These are phyloP conservation scores for Kodamaea kaohsiungensis DNA, from an alignment of 805 yeast genomes.

Conservation along the genomic window DNA sequence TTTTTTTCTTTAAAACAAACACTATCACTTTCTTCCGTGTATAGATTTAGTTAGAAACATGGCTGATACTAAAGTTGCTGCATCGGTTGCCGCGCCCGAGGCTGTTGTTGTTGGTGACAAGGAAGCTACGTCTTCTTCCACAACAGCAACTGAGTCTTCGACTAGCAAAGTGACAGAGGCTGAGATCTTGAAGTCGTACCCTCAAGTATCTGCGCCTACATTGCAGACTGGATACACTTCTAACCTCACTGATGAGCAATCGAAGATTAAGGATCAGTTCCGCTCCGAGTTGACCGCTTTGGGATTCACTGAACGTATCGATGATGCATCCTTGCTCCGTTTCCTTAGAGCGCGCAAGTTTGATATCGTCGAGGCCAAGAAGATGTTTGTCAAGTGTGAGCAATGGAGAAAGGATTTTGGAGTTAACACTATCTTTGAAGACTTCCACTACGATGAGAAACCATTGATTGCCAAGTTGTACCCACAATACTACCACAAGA, in stretches of 20 bases:
- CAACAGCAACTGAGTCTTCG: neutral
- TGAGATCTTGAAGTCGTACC: slow-evolving; percentile 58
- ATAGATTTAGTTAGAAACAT: neutral
- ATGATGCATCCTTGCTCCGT: slow-evolving; percentile 81
- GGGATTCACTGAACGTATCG: slow-evolving; percentile 78
- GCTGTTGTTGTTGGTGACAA: slow-evolving; percentile 1
- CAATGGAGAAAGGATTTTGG: slow-evolving; percentile 89
- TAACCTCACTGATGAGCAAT: slow-evolving; percentile 68
- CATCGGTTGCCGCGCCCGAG: slow-evolving; percentile 1
- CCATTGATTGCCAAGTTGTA: slow-evolving; percentile 83
- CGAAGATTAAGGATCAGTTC: slow-evolving; percentile 56
- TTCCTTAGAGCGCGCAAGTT: slow-evolving; percentile 95
- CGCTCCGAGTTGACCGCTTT: slow-evolving; percentile 56
- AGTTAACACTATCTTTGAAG: slow-evolving; percentile 79
- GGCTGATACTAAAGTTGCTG: slow-evolving; percentile 3
- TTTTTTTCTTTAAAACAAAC: neutral
- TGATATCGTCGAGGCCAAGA: slow-evolving; percentile 73
- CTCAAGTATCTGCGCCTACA: slow-evolving; percentile 65
- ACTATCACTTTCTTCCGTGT: neutral
- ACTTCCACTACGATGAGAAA: slow-evolving; percentile 92
- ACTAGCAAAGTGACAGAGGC: slow-evolving; percentile 11
- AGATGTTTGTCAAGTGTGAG: slow-evolving; percentile 86
- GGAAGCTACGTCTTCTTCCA: slow-evolving; percentile 1
- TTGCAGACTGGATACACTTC: slow-evolving; percentile 80
- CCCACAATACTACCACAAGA: slow-evolving; percentile 97